phyloP scores from a whole-genome alignment of 2,329 filamentous ascomycete species.

The Ploettnerulaceae sp. region DNA sequence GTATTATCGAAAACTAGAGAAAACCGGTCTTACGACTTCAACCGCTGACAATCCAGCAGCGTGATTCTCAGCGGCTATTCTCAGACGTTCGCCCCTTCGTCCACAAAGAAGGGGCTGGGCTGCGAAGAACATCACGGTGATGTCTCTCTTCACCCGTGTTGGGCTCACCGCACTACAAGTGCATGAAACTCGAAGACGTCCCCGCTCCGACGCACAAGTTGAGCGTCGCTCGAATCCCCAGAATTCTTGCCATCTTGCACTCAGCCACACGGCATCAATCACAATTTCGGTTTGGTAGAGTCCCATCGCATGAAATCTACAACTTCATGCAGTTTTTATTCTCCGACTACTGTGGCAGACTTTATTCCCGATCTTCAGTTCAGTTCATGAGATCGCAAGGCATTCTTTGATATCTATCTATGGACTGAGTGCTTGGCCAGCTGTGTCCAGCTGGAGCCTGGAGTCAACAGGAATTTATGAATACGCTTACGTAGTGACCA shows the following conservation, averaged over 20 bases:
- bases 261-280: slow-evolving; percentile 12
- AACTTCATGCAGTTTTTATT: slow-evolving; percentile 1
- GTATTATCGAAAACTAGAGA: slow-evolving; percentile 1
- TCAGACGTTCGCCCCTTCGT: not conserved
- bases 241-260: slow-evolving; percentile 1
- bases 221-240: slow-evolving; percentile 4
- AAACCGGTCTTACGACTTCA: not conserved
- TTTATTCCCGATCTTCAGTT: slow-evolving; percentile 6
- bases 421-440: slow-evolving; percentile 1
- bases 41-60: too few relatives aligned
- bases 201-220: slow-evolving; percentile 7
- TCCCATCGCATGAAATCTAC: slow-evolving; percentile 9
- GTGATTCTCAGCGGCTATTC: slow-evolving; percentile 3
- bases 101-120: not conserved
- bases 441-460: slow-evolving; percentile 1
- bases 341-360: slow-evolving; percentile 8
- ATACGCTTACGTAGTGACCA: slow-evolving; percentile 3
- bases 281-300: slow-evolving; percentile 1
- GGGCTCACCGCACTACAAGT: slow-evolving; percentile 1
- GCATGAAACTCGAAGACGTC: slow-evolving; percentile 9
- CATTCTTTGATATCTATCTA: slow-evolving; percentile 3
- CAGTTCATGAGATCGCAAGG: not conserved
- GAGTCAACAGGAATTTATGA: too few relatives aligned
- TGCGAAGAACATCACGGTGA: slow-evolving; percentile 1
- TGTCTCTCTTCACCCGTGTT: slow-evolving; percentile 5